These are phyloP conservation scores for Pestalotiopsis sp. DNA, from an alignment of 2,329 filamentous ascomycete species.

Conservation along the genomic window DNA sequence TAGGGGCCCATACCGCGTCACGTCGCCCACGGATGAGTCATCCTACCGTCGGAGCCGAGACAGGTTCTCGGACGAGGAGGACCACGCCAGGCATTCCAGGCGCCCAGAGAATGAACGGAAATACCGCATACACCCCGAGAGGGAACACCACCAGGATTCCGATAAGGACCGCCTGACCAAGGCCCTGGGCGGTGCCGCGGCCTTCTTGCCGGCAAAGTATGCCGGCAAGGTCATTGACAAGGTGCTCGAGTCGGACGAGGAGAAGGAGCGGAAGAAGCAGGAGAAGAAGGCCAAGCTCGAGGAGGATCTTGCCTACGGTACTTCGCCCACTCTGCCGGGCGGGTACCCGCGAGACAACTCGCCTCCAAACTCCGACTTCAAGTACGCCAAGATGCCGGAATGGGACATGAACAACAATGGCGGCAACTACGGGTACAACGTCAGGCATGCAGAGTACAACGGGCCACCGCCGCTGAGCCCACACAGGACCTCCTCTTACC, in stretches of 20 bases:
- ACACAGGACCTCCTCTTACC: constrained; percentile 16
- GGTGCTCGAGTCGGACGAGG: constrained; percentile 30
- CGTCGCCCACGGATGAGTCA: constrained; percentile 30
- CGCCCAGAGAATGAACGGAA: constrained; percentile 19
- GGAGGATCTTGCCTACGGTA: constrained; percentile 56
- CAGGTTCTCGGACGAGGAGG: constrained; percentile 15
- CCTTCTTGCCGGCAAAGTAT: constrained; percentile 33
- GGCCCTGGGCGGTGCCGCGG: constrained; percentile 29
- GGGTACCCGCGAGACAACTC: constrained; percentile 24
- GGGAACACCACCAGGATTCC: constrained; percentile 14
- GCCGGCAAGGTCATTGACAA: constrained; percentile 23
- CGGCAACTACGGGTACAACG: constrained; percentile 35
- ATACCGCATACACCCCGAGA: constrained; percentile 3
- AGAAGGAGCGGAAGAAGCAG: constrained; percentile 34
- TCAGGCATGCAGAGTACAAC: constrained; percentile 26
- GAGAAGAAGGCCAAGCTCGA: constrained; percentile 39
- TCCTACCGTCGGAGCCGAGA: constrained; percentile 22
- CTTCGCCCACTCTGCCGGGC: constrained; percentile 19
- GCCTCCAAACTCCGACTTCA: constrained; percentile 26
- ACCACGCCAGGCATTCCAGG: constrained; percentile 17
- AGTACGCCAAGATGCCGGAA: constrained; percentile 35
- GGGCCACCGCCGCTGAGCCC: constrained; percentile 10
- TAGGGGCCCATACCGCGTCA: constrained; percentile 37
- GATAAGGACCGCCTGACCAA: constrained; percentile 21
- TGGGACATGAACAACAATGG: constrained; percentile 42